These are phyloP conservation scores for Amphichorda felina DNA, from an alignment of 2,329 filamentous ascomycete species.

Conservation along the genomic window DNA sequence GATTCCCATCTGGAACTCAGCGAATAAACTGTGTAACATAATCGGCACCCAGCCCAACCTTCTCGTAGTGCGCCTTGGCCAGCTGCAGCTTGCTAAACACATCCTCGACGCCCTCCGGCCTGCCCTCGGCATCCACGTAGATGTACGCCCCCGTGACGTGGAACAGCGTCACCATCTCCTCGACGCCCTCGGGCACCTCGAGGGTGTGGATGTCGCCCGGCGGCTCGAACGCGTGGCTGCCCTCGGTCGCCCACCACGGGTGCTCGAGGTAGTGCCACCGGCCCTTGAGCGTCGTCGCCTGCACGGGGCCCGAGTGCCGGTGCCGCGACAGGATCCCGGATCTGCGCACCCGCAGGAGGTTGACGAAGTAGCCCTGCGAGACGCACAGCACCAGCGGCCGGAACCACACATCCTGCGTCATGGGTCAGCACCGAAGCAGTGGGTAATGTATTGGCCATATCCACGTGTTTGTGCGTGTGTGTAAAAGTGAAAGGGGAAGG, in stretches of 20 bases:
- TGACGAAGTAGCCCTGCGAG: constrained; percentile 19
- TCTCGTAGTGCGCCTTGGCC: constrained; percentile 17
- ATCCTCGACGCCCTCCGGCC: constrained; percentile 17
- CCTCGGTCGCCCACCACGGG: constrained; percentile 20
- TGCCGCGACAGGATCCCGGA: constrained; percentile 19
- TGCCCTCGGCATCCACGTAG: constrained; percentile 19
- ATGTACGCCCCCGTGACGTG: constrained; percentile 22
- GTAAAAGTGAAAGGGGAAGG: too few species aligned
- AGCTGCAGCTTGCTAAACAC: constrained; percentile 18
- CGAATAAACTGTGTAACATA: constrained; percentile 14
- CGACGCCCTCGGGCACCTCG: constrained; percentile 18
- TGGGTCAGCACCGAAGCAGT: too few species aligned
- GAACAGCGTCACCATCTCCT: constrained; percentile 21
- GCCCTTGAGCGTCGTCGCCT: constrained; percentile 17
- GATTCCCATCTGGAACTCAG: too few species aligned
- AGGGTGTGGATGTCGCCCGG: constrained; percentile 21
- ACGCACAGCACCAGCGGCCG: constrained; percentile 16
- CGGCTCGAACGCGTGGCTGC: constrained; percentile 20
- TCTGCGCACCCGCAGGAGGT: constrained; percentile 16
- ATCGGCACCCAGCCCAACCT: constrained; percentile 14
- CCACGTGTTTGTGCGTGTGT: too few species aligned
- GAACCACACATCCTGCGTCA: constrained; percentile 16
- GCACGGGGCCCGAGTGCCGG: constrained; percentile 18
- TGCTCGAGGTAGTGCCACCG: constrained; percentile 24
- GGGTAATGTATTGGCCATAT: too few species aligned